These are phyloP conservation scores for Hygrophoropsis aurantiaca DNA, from an alignment of 768 basidiomycete genomes.

Conservation along the genomic window DNA sequence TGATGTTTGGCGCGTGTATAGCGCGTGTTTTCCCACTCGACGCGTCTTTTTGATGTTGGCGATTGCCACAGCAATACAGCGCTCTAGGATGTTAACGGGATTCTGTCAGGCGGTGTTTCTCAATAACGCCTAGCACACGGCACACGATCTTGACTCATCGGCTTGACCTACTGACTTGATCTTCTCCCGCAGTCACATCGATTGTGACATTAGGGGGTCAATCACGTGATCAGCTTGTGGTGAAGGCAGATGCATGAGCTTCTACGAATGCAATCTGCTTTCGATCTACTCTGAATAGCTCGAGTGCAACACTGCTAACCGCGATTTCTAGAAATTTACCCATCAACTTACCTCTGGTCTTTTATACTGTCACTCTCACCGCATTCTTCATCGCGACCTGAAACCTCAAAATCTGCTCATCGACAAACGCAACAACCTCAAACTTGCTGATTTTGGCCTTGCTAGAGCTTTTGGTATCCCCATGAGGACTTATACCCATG, in stretches of 20 bases:
- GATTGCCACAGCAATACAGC: not conserved
- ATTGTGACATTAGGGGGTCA: conserved; percentile 16
- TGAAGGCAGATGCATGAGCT: too few species aligned
- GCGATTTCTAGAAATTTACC: conserved; percentile 80
- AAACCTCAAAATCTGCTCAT: conserved; percentile 97
- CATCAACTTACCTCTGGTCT: conserved; percentile 90
- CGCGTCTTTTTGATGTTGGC: not conserved
- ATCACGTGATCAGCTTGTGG: too few species aligned
- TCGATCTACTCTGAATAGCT: too few species aligned
- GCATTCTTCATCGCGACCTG: conserved; percentile 95
- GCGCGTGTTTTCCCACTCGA: conserved; percentile 24
- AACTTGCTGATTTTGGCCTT: conserved; percentile 95
- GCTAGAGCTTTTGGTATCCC: conserved; percentile 98
- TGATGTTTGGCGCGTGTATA: conserved; percentile 26
- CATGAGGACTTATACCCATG: conserved; percentile 98
- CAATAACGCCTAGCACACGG: not conserved
- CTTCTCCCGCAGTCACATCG: conserved; percentile 16
- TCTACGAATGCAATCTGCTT: too few species aligned
- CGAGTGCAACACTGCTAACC: conserved; percentile 9
- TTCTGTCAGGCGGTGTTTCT: too few species aligned
- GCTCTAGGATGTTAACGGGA: too few species aligned
- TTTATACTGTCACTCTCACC: conserved; percentile 91
- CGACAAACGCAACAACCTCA: conserved; percentile 85
- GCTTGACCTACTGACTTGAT: not conserved
- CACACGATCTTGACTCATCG: not conserved